A percentile compares a stretch with the other conserved stretches of the same genome.
These are phyloP conservation scores for Arthrobotrys pseudoclavata DNA, from an alignment of 2,329 filamentous ascomycete species.

Conservation along the genomic window DNA sequence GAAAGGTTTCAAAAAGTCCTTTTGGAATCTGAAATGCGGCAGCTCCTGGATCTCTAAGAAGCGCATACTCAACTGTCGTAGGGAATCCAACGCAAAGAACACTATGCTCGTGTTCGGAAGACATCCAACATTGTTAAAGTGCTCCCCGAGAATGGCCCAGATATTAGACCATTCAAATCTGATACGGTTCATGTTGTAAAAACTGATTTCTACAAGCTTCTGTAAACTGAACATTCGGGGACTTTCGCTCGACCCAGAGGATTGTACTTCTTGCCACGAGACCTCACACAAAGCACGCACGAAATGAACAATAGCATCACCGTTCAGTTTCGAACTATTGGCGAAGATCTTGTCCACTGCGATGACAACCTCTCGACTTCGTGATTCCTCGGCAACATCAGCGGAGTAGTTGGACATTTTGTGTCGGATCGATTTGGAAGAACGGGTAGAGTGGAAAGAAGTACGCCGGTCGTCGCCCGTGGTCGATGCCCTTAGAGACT, in stretches of 20 bases:
- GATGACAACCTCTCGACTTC: conserved; percentile 92
- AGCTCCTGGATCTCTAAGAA: conserved; percentile 99
- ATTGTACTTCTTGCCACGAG: conserved; percentile 99
- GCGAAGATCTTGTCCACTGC: conserved; percentile 96
- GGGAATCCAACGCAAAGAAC: conserved; percentile 94
- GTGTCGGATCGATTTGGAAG: conserved; percentile 65
- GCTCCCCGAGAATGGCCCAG: conserved; percentile 96
- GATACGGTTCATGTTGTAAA: conserved; percentile 99
- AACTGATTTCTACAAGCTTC: conserved; percentile 98
- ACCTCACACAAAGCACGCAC: conserved; percentile 92
- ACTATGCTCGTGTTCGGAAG: conserved; percentile 97
- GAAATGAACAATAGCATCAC: conserved; percentile 95
- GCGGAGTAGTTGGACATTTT: conserved; percentile 73
- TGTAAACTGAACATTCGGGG: conserved; percentile 97
- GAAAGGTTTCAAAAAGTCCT: conserved; percentile 98
- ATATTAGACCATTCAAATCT: conserved; percentile 98
- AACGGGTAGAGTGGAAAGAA: conserved; percentile 62
- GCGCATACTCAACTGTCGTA: conserved; percentile 95
- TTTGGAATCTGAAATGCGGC: conserved; percentile 99
- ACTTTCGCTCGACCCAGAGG: conserved; percentile 93
- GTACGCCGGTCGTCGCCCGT: conserved; percentile 67
- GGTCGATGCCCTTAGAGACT: conserved; percentile 68
- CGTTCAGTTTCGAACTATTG: conserved; percentile 91
- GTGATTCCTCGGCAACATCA: conserved; percentile 90
- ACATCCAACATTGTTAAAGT: conserved; percentile 98